Base-by-base conservation (phyloP, 345 rosid species). In the Raphanus sativus region DNA sequence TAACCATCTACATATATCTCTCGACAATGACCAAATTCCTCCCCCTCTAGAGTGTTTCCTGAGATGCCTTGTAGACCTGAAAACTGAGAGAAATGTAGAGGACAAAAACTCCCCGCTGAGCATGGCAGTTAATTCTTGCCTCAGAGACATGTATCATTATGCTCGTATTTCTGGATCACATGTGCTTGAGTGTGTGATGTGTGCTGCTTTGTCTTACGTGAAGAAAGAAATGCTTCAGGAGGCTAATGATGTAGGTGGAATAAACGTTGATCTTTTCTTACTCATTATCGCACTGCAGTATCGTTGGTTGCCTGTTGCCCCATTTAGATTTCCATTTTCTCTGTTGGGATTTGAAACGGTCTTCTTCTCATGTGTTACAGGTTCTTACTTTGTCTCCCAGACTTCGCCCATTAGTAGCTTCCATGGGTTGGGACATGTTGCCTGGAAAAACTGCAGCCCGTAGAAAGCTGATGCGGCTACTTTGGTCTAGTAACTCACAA, bases 351-450 rank as follows among this genome's bases (percentile, higher is more conserved):
- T 71, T 75, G 50, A 69, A 70, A 50, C 29, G 28, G 69, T 83
- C 62, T 65, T 65, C 82, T 81, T 32, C 70, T 72, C 32, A 50
- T 67, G 65, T 80, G 45, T 71, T 75, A 52, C 82, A 94, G 98
- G 76, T 94, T 75, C 93, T 94, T 77, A 63, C 71, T 62, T 80
- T 90, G 74, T 89, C 86, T 81, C 98, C 97, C 8, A 86, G 88
- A 72, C 89, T 94, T 75, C 86, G 87, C 79, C 93, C 98, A 16
- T 63, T 94, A 48, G 88, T 92, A 72, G 98, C 97, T 75, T 87
- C 89, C 65, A 94, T 94, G 96, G 97, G 97, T 56, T 94, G 98
- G 98, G 98, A 94, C 86, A 82, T 94, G 42, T 81, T 94, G 81
- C 78, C 86, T 70, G 92, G 95, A 58, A 90, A 92, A 83, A 89